phyloP scores from a whole-genome alignment of 495 filamentous ascomycete species.

The Aspergillus asperescens region DNA sequence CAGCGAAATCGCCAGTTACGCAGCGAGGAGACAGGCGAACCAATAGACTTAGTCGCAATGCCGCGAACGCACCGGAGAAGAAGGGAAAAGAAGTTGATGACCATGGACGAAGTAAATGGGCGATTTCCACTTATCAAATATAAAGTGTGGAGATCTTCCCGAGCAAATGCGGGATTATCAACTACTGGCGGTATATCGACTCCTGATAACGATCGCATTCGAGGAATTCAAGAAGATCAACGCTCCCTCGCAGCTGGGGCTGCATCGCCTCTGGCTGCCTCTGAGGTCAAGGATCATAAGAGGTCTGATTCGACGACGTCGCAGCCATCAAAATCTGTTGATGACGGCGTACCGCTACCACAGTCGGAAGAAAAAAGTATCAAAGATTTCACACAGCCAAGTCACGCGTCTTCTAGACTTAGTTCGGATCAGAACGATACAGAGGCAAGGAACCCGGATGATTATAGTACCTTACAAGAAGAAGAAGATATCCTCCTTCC shows the following conservation, averaged over 20 bases:
- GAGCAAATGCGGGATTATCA: slow-evolving; percentile 77
- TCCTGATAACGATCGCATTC: slow-evolving; percentile 41
- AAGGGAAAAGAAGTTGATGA: slow-evolving; percentile 96
- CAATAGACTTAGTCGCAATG: slow-evolving; percentile 73
- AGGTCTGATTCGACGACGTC: slow-evolving; percentile 15
- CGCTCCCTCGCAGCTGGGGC: slow-evolving; percentile 11
- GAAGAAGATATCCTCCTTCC: slow-evolving; percentile 82
- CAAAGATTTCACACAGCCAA: neutral
- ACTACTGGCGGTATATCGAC: slow-evolving; percentile 80
- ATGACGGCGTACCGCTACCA: slow-evolving; percentile 6
- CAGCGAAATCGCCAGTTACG: slow-evolving; percentile 79
- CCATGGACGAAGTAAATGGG: slow-evolving; percentile 97
- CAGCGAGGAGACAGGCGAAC: slow-evolving; percentile 78
- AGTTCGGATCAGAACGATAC: slow-evolving; percentile 1
- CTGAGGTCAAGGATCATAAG: slow-evolving; percentile 18
- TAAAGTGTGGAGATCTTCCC: slow-evolving; percentile 83
- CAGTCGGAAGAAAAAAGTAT: slow-evolving; percentile 21
- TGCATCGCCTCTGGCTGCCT: slow-evolving; percentile 9
- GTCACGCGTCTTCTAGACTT: neutral
- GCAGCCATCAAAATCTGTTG: slow-evolving; percentile 13
- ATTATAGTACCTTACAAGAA: slow-evolving; percentile 38
- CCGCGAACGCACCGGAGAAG: slow-evolving; percentile 73
- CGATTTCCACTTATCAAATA: slow-evolving; percentile 95
- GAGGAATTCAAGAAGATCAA: slow-evolving; percentile 19
- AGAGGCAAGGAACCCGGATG: neutral